Percentiles rank a stretch among this genome's conserved stretches.
Evolutionary conservation across 306 rosid genomes (phyloP).

Genomic region (Sophora flavescens): DNA sequence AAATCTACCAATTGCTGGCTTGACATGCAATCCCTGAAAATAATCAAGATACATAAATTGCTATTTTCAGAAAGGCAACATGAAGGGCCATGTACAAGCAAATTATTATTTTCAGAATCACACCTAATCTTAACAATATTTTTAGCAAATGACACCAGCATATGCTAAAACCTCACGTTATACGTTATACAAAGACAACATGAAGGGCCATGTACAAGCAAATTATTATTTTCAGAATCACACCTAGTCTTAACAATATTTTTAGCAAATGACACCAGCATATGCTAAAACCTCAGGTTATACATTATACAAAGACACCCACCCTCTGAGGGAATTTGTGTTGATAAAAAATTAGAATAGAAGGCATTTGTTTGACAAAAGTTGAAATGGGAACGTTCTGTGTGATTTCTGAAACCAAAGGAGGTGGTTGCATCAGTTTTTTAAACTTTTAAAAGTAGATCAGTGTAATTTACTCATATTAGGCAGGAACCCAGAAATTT

Average conservation of each 20-base stretch:
- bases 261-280: constrained; percentile 7
- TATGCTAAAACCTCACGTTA: constrained; percentile 8
- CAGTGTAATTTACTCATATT: constrained; percentile 17
- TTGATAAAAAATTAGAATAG: background rate
- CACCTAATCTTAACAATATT: background rate
- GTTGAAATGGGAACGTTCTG: background rate
- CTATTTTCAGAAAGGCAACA: constrained; percentile 19
- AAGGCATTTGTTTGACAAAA: constrained; percentile 25
- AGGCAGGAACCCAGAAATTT: constrained; percentile 15
- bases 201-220: too few species aligned
- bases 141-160: constrained; percentile 7
- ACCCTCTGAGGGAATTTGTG: background rate
- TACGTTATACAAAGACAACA: too few species aligned
- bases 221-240: constrained; percentile 9
- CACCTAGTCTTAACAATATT: background rate
- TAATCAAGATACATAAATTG: constrained; percentile 43
- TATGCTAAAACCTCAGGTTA: constrained; percentile 11
- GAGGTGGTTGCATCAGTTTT: constrained; percentile 4
- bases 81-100: constrained; percentile 18
- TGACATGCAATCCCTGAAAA: constrained; percentile 95
- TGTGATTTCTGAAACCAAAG: constrained; percentile 11
- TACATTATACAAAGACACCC: background rate
- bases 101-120: constrained; percentile 8
- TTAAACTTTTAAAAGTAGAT: constrained; percentile 10
- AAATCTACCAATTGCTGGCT: constrained; percentile 93